phyloP scores from a whole-genome alignment of 257 asterid genomes.

The Scutellaria galericulata region DNA sequence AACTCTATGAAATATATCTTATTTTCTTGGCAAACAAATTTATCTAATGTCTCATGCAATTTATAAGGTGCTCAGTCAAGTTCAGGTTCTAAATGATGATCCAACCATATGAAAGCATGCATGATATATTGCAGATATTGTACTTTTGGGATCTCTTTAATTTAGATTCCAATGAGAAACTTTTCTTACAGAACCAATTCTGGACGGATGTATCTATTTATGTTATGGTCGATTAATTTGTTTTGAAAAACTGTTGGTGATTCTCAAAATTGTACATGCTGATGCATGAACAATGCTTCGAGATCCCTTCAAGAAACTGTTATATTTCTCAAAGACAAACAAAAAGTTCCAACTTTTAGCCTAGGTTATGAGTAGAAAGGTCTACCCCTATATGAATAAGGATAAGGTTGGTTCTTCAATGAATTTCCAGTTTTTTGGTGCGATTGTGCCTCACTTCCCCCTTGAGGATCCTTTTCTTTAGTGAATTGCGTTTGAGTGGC shows the following conservation, averaged over 20 bases:
- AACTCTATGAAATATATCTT: slow-evolving; percentile 14
- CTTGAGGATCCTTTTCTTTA: not conserved
- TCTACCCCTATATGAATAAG: not conserved
- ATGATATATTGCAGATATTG: slow-evolving; percentile 26
- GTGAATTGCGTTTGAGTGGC: not conserved
- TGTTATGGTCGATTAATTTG: not conserved
- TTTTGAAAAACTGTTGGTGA: not conserved
- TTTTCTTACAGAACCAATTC: not conserved
- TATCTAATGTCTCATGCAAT: not conserved
- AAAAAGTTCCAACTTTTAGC: not conserved
- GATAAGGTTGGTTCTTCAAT: not conserved
- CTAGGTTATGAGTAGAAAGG: not conserved
- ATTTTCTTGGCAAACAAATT: slow-evolving; percentile 3
- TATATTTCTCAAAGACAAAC: not conserved
- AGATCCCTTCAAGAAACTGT: slow-evolving; percentile 10
- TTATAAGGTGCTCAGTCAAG: slow-evolving; percentile 18
- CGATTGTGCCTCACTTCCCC: slow-evolving; percentile 6
- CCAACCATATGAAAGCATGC: slow-evolving; percentile 10
- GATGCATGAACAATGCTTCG: not conserved
- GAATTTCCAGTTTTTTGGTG: slow-evolving; percentile 8
- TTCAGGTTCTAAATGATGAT: slow-evolving; percentile 21
- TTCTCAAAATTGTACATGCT: slow-evolving; percentile 9
- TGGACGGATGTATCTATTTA: not conserved
- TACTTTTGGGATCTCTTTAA: slow-evolving; percentile 1
- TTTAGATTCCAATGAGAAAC: not conserved